Percentiles rank a stretch among this genome's conserved stretches.
phyloP scores from a whole-genome alignment of 2,329 filamentous ascomycete species.

The Clonostachys sp. region DNA sequence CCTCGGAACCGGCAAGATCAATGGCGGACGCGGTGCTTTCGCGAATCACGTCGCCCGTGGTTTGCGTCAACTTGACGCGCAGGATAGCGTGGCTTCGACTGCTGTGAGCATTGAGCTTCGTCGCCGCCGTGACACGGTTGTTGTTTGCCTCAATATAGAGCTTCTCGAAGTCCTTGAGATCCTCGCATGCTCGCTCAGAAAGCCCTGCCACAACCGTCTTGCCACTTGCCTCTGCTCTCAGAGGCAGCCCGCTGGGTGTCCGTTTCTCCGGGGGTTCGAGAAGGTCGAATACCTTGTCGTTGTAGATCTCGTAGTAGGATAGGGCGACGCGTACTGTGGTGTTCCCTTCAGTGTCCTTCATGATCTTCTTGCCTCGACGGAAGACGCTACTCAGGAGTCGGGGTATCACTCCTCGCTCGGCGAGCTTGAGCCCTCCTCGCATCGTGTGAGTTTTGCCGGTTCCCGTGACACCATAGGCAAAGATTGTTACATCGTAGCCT shows the following conservation, averaged over 20 bases:
- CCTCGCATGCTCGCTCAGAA: slow-evolving; percentile 76
- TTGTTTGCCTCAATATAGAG: slow-evolving; percentile 90
- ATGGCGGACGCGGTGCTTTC: slow-evolving; percentile 90
- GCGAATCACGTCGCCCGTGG: slow-evolving; percentile 59
- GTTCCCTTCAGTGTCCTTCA: slow-evolving; percentile 69
- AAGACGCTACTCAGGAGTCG: slow-evolving; percentile 82
- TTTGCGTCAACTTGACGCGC: slow-evolving; percentile 82
- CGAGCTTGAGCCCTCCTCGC: slow-evolving; percentile 82
- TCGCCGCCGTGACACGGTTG: slow-evolving; percentile 84
- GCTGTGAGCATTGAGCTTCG: slow-evolving; percentile 89
- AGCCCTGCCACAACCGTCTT: slow-evolving; percentile 85
- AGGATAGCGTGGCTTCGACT: slow-evolving; percentile 88
- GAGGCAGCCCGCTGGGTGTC: slow-evolving; percentile 71
- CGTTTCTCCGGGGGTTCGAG: slow-evolving; percentile 87
- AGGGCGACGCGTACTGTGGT: slow-evolving; percentile 71
- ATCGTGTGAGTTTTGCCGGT: slow-evolving; percentile 96
- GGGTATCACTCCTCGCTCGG: slow-evolving; percentile 84
- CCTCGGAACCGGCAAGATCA: slow-evolving; percentile 91
- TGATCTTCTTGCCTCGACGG: slow-evolving; percentile 76
- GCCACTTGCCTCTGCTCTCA: slow-evolving; percentile 80
- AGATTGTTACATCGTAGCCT: slow-evolving; percentile 83
- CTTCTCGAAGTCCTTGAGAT: slow-evolving; percentile 83
- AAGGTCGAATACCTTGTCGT: slow-evolving; percentile 89
- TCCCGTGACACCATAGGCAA: slow-evolving; percentile 89
- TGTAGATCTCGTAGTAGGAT: slow-evolving; percentile 96